Base-by-base conservation (phyloP, 116 monocot species). In the Zostera marina region DNA sequence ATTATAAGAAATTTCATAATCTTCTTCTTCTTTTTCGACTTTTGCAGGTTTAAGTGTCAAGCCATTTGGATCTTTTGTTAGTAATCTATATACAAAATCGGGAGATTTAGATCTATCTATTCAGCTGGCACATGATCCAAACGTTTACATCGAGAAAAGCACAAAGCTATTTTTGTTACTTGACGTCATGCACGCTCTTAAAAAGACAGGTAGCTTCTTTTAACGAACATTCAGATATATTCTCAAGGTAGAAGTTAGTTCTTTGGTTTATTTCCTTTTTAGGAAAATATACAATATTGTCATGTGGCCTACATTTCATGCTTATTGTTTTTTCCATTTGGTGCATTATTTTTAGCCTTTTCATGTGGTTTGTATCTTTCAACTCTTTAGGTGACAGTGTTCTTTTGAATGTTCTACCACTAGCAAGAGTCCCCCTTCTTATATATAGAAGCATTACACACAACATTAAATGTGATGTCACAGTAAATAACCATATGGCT, bases 1-100 rank as follows among this genome's bases (percentile, higher is more conserved):
- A 10, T 3, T 1, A 7, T 22, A 14, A 13, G 9, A 54, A 54
- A 24, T 14, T 56, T 5, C 25, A 38, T 19, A 20, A 19, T 42
- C 9, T 19, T 42, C 16, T 14, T 42, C 7, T 40, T 56, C 21
- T 19, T 11, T 16, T 41, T 59, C 11, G 9, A 47, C 24, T 9
- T 52, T 11, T 17, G 42, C 73, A 81, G 86, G 65, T 75, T 67
- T 66, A 56, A 47, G 59, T 40, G 79, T 90, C 58, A 72, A 60
- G 66, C 79, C 90, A 56, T 90, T 90, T 81, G 90, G 90, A 77
- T 90, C 90, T 52, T 90, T 79, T 72, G 60, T 76, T 64, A 79
- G 79, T 23, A 74, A 90, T 39, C 79, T 90, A 24, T 90, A 84
- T 51, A 67, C 74, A 0, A 90, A 60, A 72, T 69, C 74, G 60